phyloP scores from a whole-genome alignment of 2,329 filamentous ascomycete species.

The Pseudogymnoascus sp. region DNA sequence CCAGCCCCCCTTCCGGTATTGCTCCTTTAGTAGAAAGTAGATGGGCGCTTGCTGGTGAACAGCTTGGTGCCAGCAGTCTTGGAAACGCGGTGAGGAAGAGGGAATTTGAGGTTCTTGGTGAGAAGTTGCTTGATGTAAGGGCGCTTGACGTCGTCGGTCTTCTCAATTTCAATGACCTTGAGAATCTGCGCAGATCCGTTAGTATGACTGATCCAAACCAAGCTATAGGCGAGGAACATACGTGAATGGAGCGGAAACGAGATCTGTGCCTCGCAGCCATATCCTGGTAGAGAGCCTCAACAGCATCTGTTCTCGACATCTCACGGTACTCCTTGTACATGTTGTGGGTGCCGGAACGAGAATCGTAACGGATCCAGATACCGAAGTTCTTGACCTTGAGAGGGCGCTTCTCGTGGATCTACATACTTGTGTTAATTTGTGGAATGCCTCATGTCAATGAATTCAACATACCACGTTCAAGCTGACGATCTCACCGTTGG shows the following conservation, averaged over 20 bases:
- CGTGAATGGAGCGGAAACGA: constrained; percentile 97
- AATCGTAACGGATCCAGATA: constrained; percentile 99
- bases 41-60: constrained; percentile 87
- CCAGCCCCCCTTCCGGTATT: constrained; percentile 11
- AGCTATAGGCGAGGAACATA: constrained; percentile 45
- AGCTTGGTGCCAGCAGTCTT: constrained; percentile 81
- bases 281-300: constrained; percentile 97
- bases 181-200: constrained; percentile 61
- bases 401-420: constrained; percentile 99
- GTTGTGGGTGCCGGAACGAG: constrained; percentile 99
- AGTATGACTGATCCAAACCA: constrained; percentile 6
- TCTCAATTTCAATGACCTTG: constrained; percentile 95
- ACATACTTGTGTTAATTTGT: constrained; percentile 15
- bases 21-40: constrained; percentile 88
- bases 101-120: constrained; percentile 93
- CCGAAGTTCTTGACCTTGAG: constrained; percentile 99
- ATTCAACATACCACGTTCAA: constrained; percentile 75
- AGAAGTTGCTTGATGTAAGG: constrained; percentile 99
- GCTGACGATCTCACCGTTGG: constrained; percentile 97
- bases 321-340: constrained; percentile 99
- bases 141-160: constrained; percentile 88
- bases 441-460: constrained; percentile 2
- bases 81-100: constrained; percentile 90
- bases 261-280: constrained; percentile 98
- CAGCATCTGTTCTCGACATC: constrained; percentile 91